Base-by-base conservation (phyloP, 2,329 filamentous ascomycete genomes). In the Sordariomycetes sp. region DNA sequence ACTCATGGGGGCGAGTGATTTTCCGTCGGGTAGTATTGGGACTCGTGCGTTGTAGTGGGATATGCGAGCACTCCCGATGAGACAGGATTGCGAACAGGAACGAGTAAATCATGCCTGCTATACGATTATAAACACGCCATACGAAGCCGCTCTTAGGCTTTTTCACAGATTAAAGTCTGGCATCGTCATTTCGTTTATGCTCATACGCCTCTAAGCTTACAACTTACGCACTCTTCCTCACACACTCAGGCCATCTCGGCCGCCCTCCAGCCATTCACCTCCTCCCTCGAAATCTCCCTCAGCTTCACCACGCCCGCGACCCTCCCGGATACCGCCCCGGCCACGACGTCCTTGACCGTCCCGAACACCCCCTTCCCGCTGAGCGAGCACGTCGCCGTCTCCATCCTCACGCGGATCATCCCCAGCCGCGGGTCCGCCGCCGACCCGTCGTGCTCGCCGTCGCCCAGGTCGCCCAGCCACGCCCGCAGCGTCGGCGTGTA, bases 401-500 rank as follows among this genome's bases (percentile, higher is more conserved):
- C 78, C 18, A 86, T 80, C 75, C 85, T 85, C 61, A 96, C 85
- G 59, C 84, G 85, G 65, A 96, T 96, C 62, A 96, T 73, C 46
- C 84, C 89, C 63, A 96, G 89, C 24, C 91, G 80, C 14, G 91
- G 90, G 66, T 96, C 91, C 1, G 89, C 82, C 61, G 86, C 85
- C 1, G 88, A 86, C 28, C 90, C 91, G 63, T 96, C 88, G 68
- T 96, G 91, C 59, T 79, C 83, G 53, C 90, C 90, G 62, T 95
- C 90, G 24, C 86, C 88, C 20, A 96, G 79, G 63, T 96, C 90
- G 6, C 91, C 91, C 18, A 96, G 67, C 91, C 91, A 96, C 0
- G 89, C 87, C 76, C 91, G 92, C 61, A 96, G 76, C 0, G 77
- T 69, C 0, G 84, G 80, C 24, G 78, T 86, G 73, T 96, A 96